Conservation (phyloP, 805 yeast species). For the Candida palmyrensis region DNA sequence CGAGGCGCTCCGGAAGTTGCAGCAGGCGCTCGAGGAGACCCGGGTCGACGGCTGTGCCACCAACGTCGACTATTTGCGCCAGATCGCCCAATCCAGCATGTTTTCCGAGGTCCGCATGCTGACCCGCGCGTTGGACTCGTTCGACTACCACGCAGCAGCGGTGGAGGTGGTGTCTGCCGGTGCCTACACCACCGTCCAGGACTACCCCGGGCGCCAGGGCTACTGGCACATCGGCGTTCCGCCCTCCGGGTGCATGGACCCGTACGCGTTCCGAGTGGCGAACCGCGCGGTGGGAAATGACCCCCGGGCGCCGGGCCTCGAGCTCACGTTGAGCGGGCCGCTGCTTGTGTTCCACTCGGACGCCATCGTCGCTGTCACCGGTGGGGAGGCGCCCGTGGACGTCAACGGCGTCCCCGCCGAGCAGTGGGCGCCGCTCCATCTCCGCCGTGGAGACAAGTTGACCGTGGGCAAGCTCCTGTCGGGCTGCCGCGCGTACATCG, state of each 20-base stretch:
- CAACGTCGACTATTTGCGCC: constrained; percentile 82
- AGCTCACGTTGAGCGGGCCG: constrained; percentile 85
- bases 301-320: constrained; percentile 79
- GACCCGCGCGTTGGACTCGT: constrained; percentile 83
- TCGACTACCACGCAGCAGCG: constrained; percentile 73
- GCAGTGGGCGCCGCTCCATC: constrained; percentile 69
- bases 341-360: constrained; percentile 78
- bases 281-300: constrained; percentile 89
- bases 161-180: constrained; percentile 67
- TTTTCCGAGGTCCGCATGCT: constrained; percentile 79
- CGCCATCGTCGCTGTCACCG: constrained; percentile 75
- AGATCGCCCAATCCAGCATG: constrained; percentile 79
- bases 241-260: constrained; percentile 98
- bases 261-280: constrained; percentile 82
- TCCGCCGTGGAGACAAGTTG: constrained; percentile 72
- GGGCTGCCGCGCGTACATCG: constrained; percentile 89
- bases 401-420: constrained; percentile 53
- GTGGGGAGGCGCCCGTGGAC: constrained; percentile 70
- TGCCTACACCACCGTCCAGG: constrained; percentile 94
- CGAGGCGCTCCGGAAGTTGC: constrained; percentile 75
- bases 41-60: constrained; percentile 84
- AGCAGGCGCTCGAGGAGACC: constrained; percentile 81
- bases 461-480: constrained; percentile 72
- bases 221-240: constrained; percentile 94
- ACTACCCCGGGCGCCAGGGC: constrained; percentile 91